These are phyloP conservation scores for Bertia moriformis DNA, from an alignment of 2,329 filamentous ascomycete genomes.

Conservation along the genomic window DNA sequence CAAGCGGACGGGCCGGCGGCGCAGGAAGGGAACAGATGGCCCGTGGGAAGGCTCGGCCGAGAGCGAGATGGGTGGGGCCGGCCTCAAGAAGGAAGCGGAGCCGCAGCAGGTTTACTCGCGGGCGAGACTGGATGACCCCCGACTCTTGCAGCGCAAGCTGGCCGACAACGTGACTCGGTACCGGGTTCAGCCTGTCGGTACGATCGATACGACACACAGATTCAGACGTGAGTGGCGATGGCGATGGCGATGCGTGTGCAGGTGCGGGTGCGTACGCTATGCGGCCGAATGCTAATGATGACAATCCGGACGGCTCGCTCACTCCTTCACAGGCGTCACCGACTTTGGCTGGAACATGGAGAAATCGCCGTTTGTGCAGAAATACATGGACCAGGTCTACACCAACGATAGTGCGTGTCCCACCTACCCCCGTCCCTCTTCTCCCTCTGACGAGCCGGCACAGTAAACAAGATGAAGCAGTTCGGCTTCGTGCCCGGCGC, in stretches of 20 bases:
- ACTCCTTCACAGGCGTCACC: conserved; percentile 56
- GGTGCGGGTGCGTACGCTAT: conserved; percentile 1
- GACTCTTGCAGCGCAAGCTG: conserved; percentile 43
- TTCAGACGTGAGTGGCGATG: conserved; percentile 53
- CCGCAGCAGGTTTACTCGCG: conserved; percentile 25
- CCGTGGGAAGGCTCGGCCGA: conserved; percentile 46
- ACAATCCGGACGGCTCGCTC: no score
- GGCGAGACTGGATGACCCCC: conserved; percentile 35
- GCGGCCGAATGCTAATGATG: conserved; percentile 3
- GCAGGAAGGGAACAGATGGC: conserved; percentile 62
- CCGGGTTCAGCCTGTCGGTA: conserved; percentile 53
- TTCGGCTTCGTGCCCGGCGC: conserved; percentile 49
- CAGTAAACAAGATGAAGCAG: conserved; percentile 47
- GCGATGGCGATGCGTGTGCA: not conserved
- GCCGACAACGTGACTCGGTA: conserved; percentile 58
- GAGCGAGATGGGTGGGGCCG: conserved; percentile 14
- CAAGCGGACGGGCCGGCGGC: conserved; percentile 70
- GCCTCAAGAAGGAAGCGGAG: conserved; percentile 7
- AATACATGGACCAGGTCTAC: conserved; percentile 57
- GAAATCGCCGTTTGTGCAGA: conserved; percentile 53
- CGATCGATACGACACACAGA: conserved; percentile 67
- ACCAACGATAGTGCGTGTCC: conserved; percentile 47
- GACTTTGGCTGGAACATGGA: conserved; percentile 74
- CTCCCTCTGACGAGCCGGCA: conserved; percentile 7
- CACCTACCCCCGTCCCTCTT: conserved; percentile 1